Evolutionary conservation across 331 rosid genomes (phyloP), one percentile per base, ranked within the genome.

Genomic region (Pyracantha coccinea): DNA sequence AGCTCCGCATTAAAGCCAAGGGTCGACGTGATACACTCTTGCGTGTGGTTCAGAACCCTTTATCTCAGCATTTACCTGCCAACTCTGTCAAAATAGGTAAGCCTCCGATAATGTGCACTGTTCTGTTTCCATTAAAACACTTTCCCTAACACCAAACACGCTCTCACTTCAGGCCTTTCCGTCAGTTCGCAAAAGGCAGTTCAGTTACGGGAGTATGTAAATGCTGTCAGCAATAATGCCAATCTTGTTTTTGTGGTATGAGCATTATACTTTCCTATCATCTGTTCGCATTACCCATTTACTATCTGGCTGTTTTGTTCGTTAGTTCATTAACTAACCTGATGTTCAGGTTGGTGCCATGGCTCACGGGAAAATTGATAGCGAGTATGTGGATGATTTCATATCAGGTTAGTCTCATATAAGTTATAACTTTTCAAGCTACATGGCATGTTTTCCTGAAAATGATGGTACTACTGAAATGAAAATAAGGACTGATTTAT

Each of bases 191-290:
- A 24, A 21, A 75, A 24, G 27, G 27, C 4, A 16, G 38, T 54
- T 54, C 35, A 54, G 8, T 25, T 55, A 16, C 73, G 66, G 23
- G 79, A 75, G 11, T 75, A 75, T 25, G 32, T 66, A n/a, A 17
- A 61, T 27, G 62, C 31, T 19, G 47, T 66, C 17, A 33, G 66
- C 33, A 15, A 75, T 24, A 47, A 66, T 24, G 58, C 6, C 67
- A 53, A 66, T 50, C 73, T 75, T 52, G 79, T 75, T 8, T 75
- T 75, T 38, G 72, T 75, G 79, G 79, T 75, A 59, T 12, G 10
- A 24, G 65, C 65, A 59, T 24, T 59, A 5, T 12, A 4, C 7
- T 27, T 59, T 59, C 65, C n/a, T 24, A 13, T 23, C 31, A 12
- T 23, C 16, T 24, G 32, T 59, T 59, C 15, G 14, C 65, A 11